Evolutionary conservation across 345 rosid species (phyloP), one percentile per base, ranked within the genome.

Genomic region (Moringa oleifera): DNA sequence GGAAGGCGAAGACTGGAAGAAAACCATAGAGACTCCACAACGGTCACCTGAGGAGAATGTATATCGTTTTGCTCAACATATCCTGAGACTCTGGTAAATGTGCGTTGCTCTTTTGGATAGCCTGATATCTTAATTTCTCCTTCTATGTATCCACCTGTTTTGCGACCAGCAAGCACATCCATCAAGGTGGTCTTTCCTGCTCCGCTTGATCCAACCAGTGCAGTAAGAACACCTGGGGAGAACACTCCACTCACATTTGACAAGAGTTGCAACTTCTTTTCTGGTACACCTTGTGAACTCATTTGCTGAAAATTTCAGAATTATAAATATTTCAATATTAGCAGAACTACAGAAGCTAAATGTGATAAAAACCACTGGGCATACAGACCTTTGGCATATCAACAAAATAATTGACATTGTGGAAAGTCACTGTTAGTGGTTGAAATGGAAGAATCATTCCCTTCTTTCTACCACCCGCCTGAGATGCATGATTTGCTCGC

Each of bases 91-190:
- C 52, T 49, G 52, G n/a, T 17, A 49, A 49, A 49, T 4, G 52
- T 49, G 18, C 20, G n/a, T 49, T 49, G 20, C 15, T 49, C 20
- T n/a, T 49, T 49, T 4, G 52, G 20, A 49, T 15, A 49, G 5
- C 52, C 52, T 16, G 52, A 49, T 49, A 49, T 49, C 15, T 4
- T 6, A n/a, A 49, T 49, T 4, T 49, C 52, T 17, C n/a, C n/a
- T n/a, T 49, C 52, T 49, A 49, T 49, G 20, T 49, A 49, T 49
- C 52, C 52, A 49, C 52, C n/a, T 19, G 96, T 92, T 79, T 92
- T 92, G 65, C 96, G 78, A n/a, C 98, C 98, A 4, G 96, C 95
- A 46, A 92, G 96, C 25, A 92, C 98, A 74, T 92, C 98, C 98
- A 92, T 87, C 71, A 92, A 74, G 56, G 98, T 92, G 47, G 98